Evolutionary conservation across 163 green algal species (phyloP), one percentile per base, ranked within the genome.

Genomic region (Scenedesmus sp.): DNA sequence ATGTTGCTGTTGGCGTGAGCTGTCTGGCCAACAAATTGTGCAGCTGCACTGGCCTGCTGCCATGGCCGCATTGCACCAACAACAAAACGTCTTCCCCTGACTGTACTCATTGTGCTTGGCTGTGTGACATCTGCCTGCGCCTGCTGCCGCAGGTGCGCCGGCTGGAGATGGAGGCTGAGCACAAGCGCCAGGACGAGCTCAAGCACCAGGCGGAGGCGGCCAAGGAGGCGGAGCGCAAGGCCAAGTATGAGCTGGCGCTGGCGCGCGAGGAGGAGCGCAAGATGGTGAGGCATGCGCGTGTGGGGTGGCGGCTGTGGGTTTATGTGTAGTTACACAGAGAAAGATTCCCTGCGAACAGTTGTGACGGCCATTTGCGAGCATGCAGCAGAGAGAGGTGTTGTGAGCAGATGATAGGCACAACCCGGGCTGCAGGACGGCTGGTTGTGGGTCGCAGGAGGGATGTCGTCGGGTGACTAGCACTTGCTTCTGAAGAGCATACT

Each of bases 161-260:
- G 20, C 73, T 90, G 88, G 93, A 97, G 87, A 92, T 97, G 82
- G 92, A 96, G 81, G 90, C 94, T 23, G 86, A 95, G 86, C 90
- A 94, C 82, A 84, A 94, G 76, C 60, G 66, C 18, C 91, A 93
- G 10, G 96, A 97, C 81, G 94, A 96, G 90, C 91, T 91, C 20
- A 94, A 96, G 91, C 93, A 94, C 62, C 86, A 96, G 86, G 91
- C 95, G 84, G 92, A 97, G 62, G 77, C 95, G 60, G 74, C 91
- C 13, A 93, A 95, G 92, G 92, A 96, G 92, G 86, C 90, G 81
- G 94, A 96, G 91, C 94, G 97, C 46, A 93, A 95, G 84, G 89
- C 93, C n/a, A 96, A 97, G 88, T 98, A 98, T 91, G 67, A 94
- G 57, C 90, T 95, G 26, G 96, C 96, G 12, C 87, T 96, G 77